Conservation (phyloP, 2,329 filamentous ascomycete species). For the Herpomyces periplanetae region DNA sequence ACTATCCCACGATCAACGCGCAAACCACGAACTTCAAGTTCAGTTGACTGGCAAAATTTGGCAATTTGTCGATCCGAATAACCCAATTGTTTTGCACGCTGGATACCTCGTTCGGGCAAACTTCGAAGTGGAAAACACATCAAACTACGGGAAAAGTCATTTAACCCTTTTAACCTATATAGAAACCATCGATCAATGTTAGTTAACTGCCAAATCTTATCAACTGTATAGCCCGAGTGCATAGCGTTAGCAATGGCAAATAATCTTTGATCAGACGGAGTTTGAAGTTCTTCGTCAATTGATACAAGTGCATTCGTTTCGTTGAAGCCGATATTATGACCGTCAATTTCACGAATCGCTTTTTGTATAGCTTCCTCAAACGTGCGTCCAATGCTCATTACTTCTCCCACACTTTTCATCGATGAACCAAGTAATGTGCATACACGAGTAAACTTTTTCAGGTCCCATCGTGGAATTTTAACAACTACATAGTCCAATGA, state of each 20-base stretch:
- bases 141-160: constrained; percentile 52
- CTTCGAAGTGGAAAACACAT: constrained; percentile 23
- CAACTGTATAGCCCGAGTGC: constrained; percentile 62
- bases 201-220: constrained; percentile 93
- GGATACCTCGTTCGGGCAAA: constrained; percentile 21
- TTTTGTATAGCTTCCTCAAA: constrained; percentile 98
- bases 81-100: constrained; percentile 60
- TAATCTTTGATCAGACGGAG: constrained; percentile 76
- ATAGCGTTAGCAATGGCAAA: constrained; percentile 96
- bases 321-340: constrained; percentile 75
- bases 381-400: constrained; percentile 85
- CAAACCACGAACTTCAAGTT: constrained; percentile 46
- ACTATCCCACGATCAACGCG: constrained; percentile 52
- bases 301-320: constrained; percentile 68
- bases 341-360: constrained; percentile 76
- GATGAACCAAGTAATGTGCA: constrained; percentile 83
- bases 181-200: constrained; percentile 98
- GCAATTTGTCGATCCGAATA: constrained; percentile 80
- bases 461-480: constrained; percentile 92
- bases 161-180: constrained; percentile 55
- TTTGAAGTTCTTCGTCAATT: constrained; percentile 80
- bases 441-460: constrained; percentile 93
- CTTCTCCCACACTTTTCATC: constrained; percentile 98
- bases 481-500: constrained; percentile 92
- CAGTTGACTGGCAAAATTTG: constrained; percentile 74